Percentiles rank a stretch among this genome's conserved stretches.
These are phyloP conservation scores for Pachysandra terminalis DNA, from an alignment of 164 flowering plant genomes.

Conservation along the genomic window DNA sequence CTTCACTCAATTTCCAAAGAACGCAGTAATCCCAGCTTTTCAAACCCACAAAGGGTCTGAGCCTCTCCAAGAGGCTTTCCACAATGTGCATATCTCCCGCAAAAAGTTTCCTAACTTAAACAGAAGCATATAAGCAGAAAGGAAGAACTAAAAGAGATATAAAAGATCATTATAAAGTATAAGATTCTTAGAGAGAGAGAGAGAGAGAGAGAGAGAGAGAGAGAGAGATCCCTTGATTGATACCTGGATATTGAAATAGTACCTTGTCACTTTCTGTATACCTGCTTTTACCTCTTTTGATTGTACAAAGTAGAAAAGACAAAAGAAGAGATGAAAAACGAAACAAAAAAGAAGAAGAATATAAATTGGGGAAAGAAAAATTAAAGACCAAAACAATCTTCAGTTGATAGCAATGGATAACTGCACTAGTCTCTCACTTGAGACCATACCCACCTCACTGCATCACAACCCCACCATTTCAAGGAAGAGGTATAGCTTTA, in stretches of 20 bases:
- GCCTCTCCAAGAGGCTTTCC: slow-evolving; percentile 50
- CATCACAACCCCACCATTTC: not conserved
- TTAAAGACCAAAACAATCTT: no score
- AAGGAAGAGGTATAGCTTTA: not conserved
- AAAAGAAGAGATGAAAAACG: no score
- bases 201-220: no score
- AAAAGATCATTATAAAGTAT: no score
- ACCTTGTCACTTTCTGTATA: not conserved
- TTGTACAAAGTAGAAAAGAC: not conserved
- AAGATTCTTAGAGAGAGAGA: no score
- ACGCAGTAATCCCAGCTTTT: not conserved
- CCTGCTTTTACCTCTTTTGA: not conserved
- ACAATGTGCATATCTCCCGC: slow-evolving; percentile 24
- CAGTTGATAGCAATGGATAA: not conserved
- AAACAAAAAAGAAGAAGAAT: not conserved
- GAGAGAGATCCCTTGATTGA: no score
- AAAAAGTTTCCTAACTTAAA: not conserved
- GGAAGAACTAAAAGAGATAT: not conserved
- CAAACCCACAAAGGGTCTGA: slow-evolving; percentile 38
- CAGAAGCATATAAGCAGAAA: not conserved
- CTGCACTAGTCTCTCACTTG: not conserved
- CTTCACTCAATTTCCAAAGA: slow-evolving; percentile 67
- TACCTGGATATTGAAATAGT: not conserved
- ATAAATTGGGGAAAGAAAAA: no score
- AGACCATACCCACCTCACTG: not conserved